Base-by-base conservation (phyloP, 257 asterid species). In the Solanum gracilifrons region DNA sequence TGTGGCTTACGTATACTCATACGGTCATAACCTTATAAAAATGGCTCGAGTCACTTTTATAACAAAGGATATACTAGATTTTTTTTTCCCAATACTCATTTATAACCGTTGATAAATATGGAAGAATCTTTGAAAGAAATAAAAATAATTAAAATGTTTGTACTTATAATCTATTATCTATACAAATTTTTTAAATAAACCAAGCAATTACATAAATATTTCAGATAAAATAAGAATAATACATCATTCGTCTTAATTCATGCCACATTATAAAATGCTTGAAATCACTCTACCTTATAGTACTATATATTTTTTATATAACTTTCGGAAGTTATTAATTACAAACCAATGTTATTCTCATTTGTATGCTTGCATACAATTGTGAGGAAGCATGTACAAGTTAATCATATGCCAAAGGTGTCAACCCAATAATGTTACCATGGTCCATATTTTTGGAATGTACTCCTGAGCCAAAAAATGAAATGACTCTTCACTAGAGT, bases 371-470 rank as follows among this genome's bases (percentile, higher is more conserved):
- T 73, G 80, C 37, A 73, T 73, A 25, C 73, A 20, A 21, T 74
- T 74, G 18, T 75, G 55, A 23, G 55, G 16, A 76, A 13, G 32
- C 62, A 77, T 77, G 84, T 41, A 77, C 62, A n/a, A 76, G 83
- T 76, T 76, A 23, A 37, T 37, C 55, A 36, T 11, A 64, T 64
- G 82, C n/a, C 82, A 73, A 72, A 71, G 82, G 43, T 20, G 48
- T 73, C 48, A 35, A 33, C 5, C 6, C 46, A 73, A 37, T 12
- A 18, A 74, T 23, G 55, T 21, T 75, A 23, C 58, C 58, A 12
- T 37, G 32, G 58, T 76, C 60, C 60, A 76, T 27, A 37, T n/a
- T n/a, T 76, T 76, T 39, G 60, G n/a, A 76, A 37, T 37, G 12
- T 6, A 37, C 12, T 29, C 21, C 0, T 11, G 83, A 37, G 83